Conservation (phyloP, 768 basidiomycete genomes). For the Mycena albidolilacea region DNA sequence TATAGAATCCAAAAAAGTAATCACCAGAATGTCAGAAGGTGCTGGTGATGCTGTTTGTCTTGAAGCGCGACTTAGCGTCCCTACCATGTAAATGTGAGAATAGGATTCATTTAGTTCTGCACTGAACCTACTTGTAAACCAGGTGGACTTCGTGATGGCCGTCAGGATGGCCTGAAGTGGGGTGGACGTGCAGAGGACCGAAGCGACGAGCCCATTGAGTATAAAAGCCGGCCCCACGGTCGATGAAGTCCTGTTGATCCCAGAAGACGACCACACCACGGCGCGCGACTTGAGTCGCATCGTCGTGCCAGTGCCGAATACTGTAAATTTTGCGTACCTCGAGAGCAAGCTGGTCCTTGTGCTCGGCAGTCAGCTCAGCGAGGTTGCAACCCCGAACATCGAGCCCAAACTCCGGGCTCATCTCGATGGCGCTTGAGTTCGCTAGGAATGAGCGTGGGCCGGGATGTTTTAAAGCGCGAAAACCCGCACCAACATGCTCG, state of each 20-base stretch:
- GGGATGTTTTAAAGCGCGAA: constrained; percentile 73
- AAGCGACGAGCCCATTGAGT: constrained; percentile 36
- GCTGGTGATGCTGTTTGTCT: constrained; percentile 70
- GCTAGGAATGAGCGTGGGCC: constrained; percentile 81
- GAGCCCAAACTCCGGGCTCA: constrained; percentile 83
- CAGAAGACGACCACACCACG: constrained; percentile 83
- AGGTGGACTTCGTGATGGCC: constrained; percentile 84
- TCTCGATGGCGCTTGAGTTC: constrained; percentile 68
- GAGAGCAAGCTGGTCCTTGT: constrained; percentile 80
- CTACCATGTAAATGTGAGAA: constrained; percentile 56
- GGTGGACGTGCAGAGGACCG: constrained; percentile 77
- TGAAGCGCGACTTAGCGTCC: constrained; percentile 78
- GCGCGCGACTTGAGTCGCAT: constrained; percentile 69
- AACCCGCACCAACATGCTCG: constrained; percentile 84
- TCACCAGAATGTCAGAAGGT: constrained; percentile 80
- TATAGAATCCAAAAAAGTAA: not conserved
- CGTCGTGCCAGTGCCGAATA: constrained; percentile 19
- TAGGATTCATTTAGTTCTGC: constrained; percentile 47
- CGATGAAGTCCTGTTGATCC: constrained; percentile 83
- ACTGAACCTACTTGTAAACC: constrained; percentile 70
- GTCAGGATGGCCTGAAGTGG: constrained; percentile 84
- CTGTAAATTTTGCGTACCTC: constrained; percentile 66
- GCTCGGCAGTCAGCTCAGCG: constrained; percentile 68
- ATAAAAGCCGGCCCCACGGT: constrained; percentile 76
- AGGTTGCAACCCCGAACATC: constrained; percentile 85